phyloP scores from a whole-genome alignment of 1,139 yeast genomes.

The Wickerhamiella pararugosa region DNA sequence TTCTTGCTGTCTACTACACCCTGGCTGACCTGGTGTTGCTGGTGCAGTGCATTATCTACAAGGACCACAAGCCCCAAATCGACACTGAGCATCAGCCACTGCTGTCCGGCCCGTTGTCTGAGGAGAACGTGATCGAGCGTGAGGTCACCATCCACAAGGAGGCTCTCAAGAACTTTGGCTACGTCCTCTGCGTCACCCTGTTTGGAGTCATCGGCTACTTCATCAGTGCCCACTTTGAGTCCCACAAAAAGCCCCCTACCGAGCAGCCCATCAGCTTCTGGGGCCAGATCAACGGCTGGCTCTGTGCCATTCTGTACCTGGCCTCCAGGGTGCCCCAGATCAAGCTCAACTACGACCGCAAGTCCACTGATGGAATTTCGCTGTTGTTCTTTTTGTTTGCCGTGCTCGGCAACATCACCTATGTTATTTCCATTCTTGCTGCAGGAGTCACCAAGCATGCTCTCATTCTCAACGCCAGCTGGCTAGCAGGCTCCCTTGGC shows the following conservation, averaged over 20 bases:
- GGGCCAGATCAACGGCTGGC: slow-evolving; percentile 86
- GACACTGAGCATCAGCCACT: slow-evolving; percentile 10
- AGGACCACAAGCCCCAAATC: not conserved
- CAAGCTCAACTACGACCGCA: slow-evolving; percentile 61
- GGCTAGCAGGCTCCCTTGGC: slow-evolving; percentile 89
- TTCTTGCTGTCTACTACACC: slow-evolving; percentile 82
- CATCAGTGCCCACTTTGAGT: slow-evolving; percentile 24
- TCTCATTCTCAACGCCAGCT: slow-evolving; percentile 66
- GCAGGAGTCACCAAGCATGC: slow-evolving; percentile 60
- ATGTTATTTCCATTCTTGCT: slow-evolving; percentile 67
- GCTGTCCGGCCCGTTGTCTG: slow-evolving; percentile 3
- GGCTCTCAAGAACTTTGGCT: slow-evolving; percentile 38
- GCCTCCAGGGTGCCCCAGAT: slow-evolving; percentile 90
- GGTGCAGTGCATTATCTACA: slow-evolving; percentile 63
- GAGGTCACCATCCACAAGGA: slow-evolving; percentile 9
- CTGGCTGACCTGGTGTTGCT: slow-evolving; percentile 73
- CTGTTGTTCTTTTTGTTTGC: slow-evolving; percentile 87
- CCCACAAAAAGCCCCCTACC: slow-evolving; percentile 26
- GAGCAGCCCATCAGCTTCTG: slow-evolving; percentile 39
- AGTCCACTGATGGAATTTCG: slow-evolving; percentile 86
- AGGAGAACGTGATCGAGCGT: slow-evolving; percentile 17
- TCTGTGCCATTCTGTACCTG: slow-evolving; percentile 70
- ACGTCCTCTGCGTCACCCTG: slow-evolving; percentile 54
- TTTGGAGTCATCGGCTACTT: slow-evolving; percentile 86
- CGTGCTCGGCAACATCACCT: slow-evolving; percentile 80